Evolutionary conservation across 2,329 filamentous ascomycete species (phyloP), one percentile per base, ranked within the genome.

Genomic region (Colletotrichum agaves): DNA sequence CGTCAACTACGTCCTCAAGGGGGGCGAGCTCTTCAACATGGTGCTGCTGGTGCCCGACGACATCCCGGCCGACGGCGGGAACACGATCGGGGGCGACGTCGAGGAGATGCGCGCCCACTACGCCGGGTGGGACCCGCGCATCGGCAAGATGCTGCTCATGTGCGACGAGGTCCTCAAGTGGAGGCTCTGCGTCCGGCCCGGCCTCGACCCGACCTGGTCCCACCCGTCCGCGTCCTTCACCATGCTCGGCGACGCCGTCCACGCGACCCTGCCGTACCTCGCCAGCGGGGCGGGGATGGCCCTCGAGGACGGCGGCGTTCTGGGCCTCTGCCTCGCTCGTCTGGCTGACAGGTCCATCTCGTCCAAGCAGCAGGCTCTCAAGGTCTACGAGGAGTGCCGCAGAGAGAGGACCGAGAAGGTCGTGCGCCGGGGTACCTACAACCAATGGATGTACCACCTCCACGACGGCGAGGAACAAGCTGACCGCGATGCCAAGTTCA

Each of bases 181-280:
- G 88, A 80, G 85, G 2, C 76, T 90, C 0, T 87, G 84, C 74
- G 88, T 87, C 64, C 81, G 87, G 1, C 82, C 82, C 1, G 83
- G 83, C 5, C 80, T 88, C 41, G 76, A 78, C n/a, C 75, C 76
- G 5, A 73, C 74, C 1, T 91, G 89, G 88, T 85, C 81, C 0
- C 84, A 90, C 69, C 76, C 82, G 0, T 84, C 81, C 0, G 87
- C 83, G 0, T 78, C 84, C 0, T 88, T 89, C 71, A 85, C 86
- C 0, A 82, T 91, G 72, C 79, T 91, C 0, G 89, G 89, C 0
- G 89, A 91, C 71, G 86, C 88, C 0, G 87, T 88, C 2, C 88
- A 91, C 69, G 88, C 89, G 1, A 90, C 87, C 0, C 78, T 91
- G 0, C 89, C 89, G 0, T 91, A 91, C 72, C 78, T 89, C 0